phyloP scores from a whole-genome alignment of 2,329 filamentous ascomycete genomes.

The Fusarium sp. region DNA sequence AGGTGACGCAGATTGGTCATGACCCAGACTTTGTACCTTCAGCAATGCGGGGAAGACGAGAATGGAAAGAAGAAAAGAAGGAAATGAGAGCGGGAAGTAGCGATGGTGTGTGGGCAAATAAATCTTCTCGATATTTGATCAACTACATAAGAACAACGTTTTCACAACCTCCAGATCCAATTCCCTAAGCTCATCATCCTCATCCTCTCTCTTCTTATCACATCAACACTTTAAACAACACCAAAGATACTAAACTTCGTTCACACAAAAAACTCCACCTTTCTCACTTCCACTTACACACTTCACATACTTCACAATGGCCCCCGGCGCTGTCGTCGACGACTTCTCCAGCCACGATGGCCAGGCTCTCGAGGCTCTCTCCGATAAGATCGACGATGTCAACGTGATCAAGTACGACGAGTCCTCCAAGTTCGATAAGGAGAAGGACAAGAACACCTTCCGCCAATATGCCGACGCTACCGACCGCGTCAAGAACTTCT shows the following conservation, averaged over 20 bases:
- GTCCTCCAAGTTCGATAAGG: slow-evolving; percentile 74
- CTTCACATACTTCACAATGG: slow-evolving; percentile 39
- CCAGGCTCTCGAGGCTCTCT: slow-evolving; percentile 59
- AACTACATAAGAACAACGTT: slow-evolving; percentile 29
- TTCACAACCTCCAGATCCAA: slow-evolving; percentile 1
- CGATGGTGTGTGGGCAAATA: slow-evolving; percentile 12
- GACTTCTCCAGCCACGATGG: slow-evolving; percentile 41
- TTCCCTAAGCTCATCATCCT: slow-evolving; percentile 27
- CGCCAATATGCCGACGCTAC: slow-evolving; percentile 86
- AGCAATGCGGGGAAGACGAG: slow-evolving; percentile 34
- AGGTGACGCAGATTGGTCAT: slow-evolving; percentile 42
- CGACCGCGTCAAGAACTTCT: slow-evolving; percentile 88
- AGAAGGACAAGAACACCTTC: slow-evolving; percentile 84
- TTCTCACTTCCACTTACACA: slow-evolving; percentile 27
- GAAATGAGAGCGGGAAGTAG: slow-evolving; percentile 8
- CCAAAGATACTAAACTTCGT: background rate
- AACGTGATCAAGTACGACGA: slow-evolving; percentile 63
- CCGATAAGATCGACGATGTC: slow-evolving; percentile 62
- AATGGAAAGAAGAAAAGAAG: slow-evolving; percentile 1
- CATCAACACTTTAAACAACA: background rate
- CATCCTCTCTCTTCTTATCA: background rate
- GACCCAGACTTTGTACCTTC: slow-evolving; percentile 8
- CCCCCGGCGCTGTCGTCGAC: slow-evolving; percentile 42
- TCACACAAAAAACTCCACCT: background rate
- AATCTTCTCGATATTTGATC: slow-evolving; percentile 12